phyloP scores from a whole-genome alignment of 116 monocot genomes.

The Posidonia oceanica region DNA sequence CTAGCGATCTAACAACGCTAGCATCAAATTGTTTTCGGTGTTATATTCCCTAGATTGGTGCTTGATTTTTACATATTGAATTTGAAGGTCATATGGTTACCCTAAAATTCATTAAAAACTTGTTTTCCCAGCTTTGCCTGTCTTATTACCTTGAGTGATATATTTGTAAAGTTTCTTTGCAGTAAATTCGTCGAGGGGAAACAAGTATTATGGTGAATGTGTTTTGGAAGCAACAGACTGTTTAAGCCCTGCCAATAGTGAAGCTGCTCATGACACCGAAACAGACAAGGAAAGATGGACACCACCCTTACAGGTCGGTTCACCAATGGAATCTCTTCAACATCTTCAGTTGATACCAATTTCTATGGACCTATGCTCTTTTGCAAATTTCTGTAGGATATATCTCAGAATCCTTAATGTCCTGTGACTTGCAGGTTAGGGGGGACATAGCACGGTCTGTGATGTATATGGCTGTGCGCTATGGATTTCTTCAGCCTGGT shows the following conservation, averaged over 20 bases:
- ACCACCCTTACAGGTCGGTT: slow-evolving; percentile 53
- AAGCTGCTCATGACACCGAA: slow-evolving; percentile 75
- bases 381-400: too few relatives aligned
- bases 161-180: slow-evolving; percentile 14
- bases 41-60: too few relatives aligned
- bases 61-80: background rate
- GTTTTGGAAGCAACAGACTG: slow-evolving; percentile 25
- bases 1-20: too few relatives aligned
- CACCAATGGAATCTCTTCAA: background rate
- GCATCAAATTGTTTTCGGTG: background rate
- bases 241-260: slow-evolving; percentile 52
- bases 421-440: slow-evolving; percentile 39
- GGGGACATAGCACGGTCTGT: slow-evolving; percentile 77
- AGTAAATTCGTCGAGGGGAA: slow-evolving; percentile 89
- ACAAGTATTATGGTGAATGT: slow-evolving; percentile 83
- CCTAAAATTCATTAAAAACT: background rate
- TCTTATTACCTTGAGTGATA: background rate
- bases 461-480: slow-evolving; percentile 74
- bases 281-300: slow-evolving; percentile 65
- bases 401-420: background rate
- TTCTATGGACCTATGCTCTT: too few relatives aligned
- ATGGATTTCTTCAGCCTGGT: slow-evolving; percentile 41
- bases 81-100: background rate
- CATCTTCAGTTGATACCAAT: background rate
- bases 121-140: background rate